phyloP scores from a whole-genome alignment of 2,329 filamentous ascomycete genomes.

The Venturia carpophila region DNA sequence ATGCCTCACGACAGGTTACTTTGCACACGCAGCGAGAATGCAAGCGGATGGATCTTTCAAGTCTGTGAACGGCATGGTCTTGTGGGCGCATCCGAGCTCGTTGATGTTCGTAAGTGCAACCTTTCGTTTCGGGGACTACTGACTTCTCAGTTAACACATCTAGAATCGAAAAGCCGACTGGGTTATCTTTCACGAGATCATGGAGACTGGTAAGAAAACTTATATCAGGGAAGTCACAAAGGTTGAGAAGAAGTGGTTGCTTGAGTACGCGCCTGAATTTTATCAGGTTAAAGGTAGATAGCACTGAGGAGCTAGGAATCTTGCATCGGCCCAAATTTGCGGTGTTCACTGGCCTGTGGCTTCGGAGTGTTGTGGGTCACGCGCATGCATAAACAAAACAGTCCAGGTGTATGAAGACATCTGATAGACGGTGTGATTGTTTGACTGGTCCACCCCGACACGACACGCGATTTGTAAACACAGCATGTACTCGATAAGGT shows the following conservation, averaged over 20 bases:
- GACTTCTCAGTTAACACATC: constrained; percentile 1
- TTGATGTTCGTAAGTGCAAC: constrained; percentile 65
- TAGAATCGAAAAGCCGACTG: constrained; percentile 87
- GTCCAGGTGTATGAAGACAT: background rate
- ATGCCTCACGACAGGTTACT: constrained; percentile 84
- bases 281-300: constrained; percentile 49
- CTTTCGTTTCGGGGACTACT: background rate
- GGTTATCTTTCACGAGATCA: constrained; percentile 90
- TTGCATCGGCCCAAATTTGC: too few species aligned
- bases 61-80: constrained; percentile 70
- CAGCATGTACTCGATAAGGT: background rate
- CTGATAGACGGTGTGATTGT: background rate
- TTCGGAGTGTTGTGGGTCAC: background rate
- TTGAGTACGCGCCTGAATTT: constrained; percentile 80
- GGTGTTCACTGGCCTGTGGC: background rate
- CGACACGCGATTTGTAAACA: background rate
- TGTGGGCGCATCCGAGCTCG: constrained; percentile 86
- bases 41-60: constrained; percentile 84
- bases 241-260: constrained; percentile 85
- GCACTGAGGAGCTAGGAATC: background rate
- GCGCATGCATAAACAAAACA: background rate
- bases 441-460: background rate
- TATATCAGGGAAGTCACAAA: constrained; percentile 90
- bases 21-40: constrained; percentile 89
- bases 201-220: constrained; percentile 81